A percentile compares a stretch with the other conserved stretches of the same genome.
Evolutionary conservation across 805 yeast species (phyloP).

Genomic region (Candida ulmi): DNA sequence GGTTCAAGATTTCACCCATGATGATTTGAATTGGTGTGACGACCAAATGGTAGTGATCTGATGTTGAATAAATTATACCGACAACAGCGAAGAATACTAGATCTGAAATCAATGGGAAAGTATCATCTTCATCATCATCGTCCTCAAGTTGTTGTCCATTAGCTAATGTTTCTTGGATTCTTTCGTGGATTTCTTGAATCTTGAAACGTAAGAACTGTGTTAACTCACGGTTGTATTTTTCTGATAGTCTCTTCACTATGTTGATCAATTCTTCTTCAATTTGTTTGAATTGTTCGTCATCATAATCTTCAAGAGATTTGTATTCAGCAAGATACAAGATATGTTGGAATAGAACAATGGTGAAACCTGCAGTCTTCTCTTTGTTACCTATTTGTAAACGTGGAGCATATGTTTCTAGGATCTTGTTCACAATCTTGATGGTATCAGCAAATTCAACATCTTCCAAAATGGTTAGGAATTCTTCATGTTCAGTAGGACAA

Average conservation of each 20-base stretch:
- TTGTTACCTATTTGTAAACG: slow-evolving; percentile 78
- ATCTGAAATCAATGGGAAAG: slow-evolving; percentile 44
- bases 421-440: slow-evolving; percentile 42
- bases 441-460: slow-evolving; percentile 36
- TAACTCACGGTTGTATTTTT: slow-evolving; percentile 56
- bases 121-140: slow-evolving; percentile 23
- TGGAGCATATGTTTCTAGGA: slow-evolving; percentile 65
- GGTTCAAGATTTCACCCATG: slow-evolving; percentile 65
- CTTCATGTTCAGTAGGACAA: slow-evolving; percentile 47
- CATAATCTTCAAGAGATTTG: slow-evolving; percentile 21
- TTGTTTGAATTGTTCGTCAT: slow-evolving; percentile 29
- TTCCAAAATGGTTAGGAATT: slow-evolving; percentile 32
- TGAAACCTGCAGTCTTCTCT: slow-evolving; percentile 58
- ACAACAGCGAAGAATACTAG: slow-evolving; percentile 62
- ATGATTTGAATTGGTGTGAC: slow-evolving; percentile 78
- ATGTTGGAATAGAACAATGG: slow-evolving; percentile 60
- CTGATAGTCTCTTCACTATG: slow-evolving; percentile 52
- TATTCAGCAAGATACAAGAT: slow-evolving; percentile 42
- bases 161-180: slow-evolving; percentile 30
- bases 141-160: slow-evolving; percentile 1
- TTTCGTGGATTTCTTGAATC: slow-evolving; percentile 47
- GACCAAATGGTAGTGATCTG: slow-evolving; percentile 91
- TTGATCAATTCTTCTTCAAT: slow-evolving; percentile 39
- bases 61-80: slow-evolving; percentile 83
- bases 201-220: slow-evolving; percentile 58